A percentile compares a stretch with the other conserved stretches of the same genome.
phyloP scores from a whole-genome alignment of 1,139 yeast genomes.

The Kazachstania sp. region DNA sequence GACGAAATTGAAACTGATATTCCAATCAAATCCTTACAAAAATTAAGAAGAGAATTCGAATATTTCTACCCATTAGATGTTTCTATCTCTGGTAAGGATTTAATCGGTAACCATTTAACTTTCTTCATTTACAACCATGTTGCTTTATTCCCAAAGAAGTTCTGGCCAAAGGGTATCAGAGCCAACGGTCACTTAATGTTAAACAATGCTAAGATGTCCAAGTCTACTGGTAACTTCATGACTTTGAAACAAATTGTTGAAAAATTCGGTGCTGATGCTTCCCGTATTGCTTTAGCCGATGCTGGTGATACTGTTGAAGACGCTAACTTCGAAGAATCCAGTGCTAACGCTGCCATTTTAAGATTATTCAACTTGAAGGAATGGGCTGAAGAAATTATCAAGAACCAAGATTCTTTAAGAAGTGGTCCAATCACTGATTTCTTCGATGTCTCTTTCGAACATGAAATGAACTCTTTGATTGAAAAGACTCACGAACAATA shows the following conservation, averaged over 20 bases:
- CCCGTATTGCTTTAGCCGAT: slow-evolving; percentile 96
- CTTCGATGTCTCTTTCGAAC: slow-evolving; percentile 83
- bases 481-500: slow-evolving; percentile 66
- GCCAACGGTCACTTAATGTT: slow-evolving; percentile 92
- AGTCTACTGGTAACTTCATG: slow-evolving; percentile 94
- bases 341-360: slow-evolving; percentile 94
- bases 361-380: slow-evolving; percentile 88
- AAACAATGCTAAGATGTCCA: slow-evolving; percentile 96
- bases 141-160: slow-evolving; percentile 80
- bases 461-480: slow-evolving; percentile 82
- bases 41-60: slow-evolving; percentile 86
- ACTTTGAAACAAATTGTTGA: slow-evolving; percentile 75
- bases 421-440: slow-evolving; percentile 58
- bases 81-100: slow-evolving; percentile 91
- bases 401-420: slow-evolving; percentile 49
- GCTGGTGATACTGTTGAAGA: slow-evolving; percentile 98
- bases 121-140: slow-evolving; percentile 90
- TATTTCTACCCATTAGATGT: slow-evolving; percentile 91
- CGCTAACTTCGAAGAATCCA: slow-evolving; percentile 94
- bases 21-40: slow-evolving; percentile 57
- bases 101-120: slow-evolving; percentile 94
- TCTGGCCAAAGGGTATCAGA: slow-evolving; percentile 94
- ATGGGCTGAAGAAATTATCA: slow-evolving; percentile 78
- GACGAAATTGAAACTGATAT: slow-evolving; percentile 51
- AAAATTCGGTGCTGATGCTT: slow-evolving; percentile 96